Percentiles rank a stretch among this genome's conserved stretches.
Conservation (phyloP, 1,284 basidiomycete species). For the Ceratobasidium sp. region DNA sequence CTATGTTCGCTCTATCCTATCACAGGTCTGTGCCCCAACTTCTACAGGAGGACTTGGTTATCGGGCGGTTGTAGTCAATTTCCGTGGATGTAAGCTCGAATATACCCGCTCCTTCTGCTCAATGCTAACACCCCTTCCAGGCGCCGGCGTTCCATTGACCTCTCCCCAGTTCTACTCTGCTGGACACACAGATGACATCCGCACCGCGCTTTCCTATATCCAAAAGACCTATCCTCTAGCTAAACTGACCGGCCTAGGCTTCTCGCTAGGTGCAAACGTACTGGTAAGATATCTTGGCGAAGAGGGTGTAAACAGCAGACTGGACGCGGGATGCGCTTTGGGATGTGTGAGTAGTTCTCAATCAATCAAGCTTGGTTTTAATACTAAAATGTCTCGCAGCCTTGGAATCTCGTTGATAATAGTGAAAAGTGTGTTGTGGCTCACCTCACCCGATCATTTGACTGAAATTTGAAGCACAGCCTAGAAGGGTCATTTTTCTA, state of each 20-base stretch:
- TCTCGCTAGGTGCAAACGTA: slow-evolving; percentile 93
- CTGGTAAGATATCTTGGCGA: slow-evolving; percentile 91
- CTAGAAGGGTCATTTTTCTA: slow-evolving; percentile 71
- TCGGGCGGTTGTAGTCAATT: slow-evolving; percentile 88
- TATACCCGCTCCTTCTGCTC: slow-evolving; percentile 33
- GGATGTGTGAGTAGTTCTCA: slow-evolving; percentile 68
- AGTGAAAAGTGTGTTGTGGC: slow-evolving; percentile 53
- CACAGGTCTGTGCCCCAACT: slow-evolving; percentile 70
- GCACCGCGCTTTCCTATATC: slow-evolving; percentile 82
- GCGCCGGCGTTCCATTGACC: slow-evolving; percentile 52
- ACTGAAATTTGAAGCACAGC: slow-evolving; percentile 38
- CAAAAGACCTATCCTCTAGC: slow-evolving; percentile 77
- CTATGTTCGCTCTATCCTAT: slow-evolving; percentile 83
- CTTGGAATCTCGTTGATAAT: slow-evolving; percentile 77
- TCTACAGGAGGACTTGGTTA: slow-evolving; percentile 83
- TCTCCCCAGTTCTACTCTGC: slow-evolving; percentile 84
- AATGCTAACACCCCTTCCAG: slow-evolving; percentile 68
- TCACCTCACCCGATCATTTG: not conserved
- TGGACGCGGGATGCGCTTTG: slow-evolving; percentile 78
- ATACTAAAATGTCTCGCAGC: slow-evolving; percentile 54
- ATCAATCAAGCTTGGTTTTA: slow-evolving; percentile 17
- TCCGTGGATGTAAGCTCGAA: slow-evolving; percentile 78
- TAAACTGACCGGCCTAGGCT: slow-evolving; percentile 86
- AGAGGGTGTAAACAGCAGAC: slow-evolving; percentile 78
- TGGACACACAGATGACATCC: slow-evolving; percentile 84